Percentiles rank a stretch among this genome's conserved stretches.
These are phyloP conservation scores for Meredithiella fracta DNA, from an alignment of 2,329 filamentous ascomycete species.

Conservation along the genomic window DNA sequence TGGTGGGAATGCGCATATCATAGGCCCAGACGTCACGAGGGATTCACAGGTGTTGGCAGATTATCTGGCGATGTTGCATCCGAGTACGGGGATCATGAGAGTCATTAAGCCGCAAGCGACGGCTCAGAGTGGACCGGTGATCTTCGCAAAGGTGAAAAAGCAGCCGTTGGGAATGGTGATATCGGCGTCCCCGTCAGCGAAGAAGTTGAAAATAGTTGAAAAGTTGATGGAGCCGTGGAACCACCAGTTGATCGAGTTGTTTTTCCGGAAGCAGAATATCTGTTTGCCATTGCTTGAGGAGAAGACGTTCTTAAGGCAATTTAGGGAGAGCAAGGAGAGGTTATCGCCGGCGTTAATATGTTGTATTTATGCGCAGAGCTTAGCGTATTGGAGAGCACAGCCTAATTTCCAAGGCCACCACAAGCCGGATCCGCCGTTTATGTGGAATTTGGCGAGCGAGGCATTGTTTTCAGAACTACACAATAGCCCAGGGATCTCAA, in stretches of 20 bases:
- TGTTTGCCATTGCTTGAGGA: conserved; percentile 47
- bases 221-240: conserved; percentile 40
- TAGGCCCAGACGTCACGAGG: conserved; percentile 41
- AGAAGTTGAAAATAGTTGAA: conserved; percentile 39
- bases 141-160: conserved; percentile 31
- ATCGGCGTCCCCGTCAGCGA: conserved; percentile 24
- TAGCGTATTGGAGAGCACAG: conserved; percentile 40
- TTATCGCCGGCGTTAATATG: conserved; percentile 40
- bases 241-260: conserved; percentile 35
- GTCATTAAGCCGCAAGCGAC: conserved; percentile 21
- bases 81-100: conserved; percentile 20
- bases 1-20: conserved; percentile 34
- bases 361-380: conserved; percentile 39
- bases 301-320: conserved; percentile 33
- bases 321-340: conserved; percentile 27
- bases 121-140: conserved; percentile 23
- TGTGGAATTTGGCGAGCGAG: conserved; percentile 45
- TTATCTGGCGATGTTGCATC: conserved; percentile 28
- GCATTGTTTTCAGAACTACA: conserved; percentile 44
- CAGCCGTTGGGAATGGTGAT: conserved; percentile 27
- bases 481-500: conserved; percentile 40
- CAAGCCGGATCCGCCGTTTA: conserved; percentile 40
- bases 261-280: conserved; percentile 38
- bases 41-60: conserved; percentile 46
- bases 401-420: conserved; percentile 28